These are phyloP conservation scores for Staphylotrichum tortipilum DNA, from an alignment of 495 filamentous ascomycete genomes.

Conservation along the genomic window DNA sequence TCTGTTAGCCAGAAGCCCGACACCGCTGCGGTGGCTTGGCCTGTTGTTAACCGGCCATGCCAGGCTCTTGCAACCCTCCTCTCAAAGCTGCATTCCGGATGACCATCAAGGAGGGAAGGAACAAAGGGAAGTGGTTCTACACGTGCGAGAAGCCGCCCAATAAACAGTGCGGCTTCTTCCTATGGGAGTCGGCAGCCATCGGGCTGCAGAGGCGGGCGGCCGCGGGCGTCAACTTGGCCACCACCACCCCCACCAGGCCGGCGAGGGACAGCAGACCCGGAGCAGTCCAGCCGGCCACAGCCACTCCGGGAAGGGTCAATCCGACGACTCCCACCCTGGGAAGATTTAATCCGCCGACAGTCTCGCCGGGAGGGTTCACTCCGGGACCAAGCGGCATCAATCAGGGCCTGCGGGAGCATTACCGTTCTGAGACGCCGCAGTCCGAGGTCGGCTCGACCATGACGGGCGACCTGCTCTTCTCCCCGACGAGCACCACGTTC, in stretches of 20 bases:
- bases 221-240: background rate
- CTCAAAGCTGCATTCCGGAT: slow-evolving; percentile 51
- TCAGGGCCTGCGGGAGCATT: background rate
- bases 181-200: slow-evolving; percentile 58
- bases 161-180: slow-evolving; percentile 57
- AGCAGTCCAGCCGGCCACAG: background rate
- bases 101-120: slow-evolving; percentile 57
- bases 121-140: slow-evolving; percentile 62
- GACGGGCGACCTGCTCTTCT: background rate
- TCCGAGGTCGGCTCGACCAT: background rate
- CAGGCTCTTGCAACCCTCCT: slow-evolving; percentile 56
- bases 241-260: too few relatives aligned
- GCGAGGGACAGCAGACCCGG: background rate
- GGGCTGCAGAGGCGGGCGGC: slow-evolving; percentile 41
- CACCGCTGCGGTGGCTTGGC: too few relatives aligned
- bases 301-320: too few relatives aligned
- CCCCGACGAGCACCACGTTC: background rate
- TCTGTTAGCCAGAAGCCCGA: too few relatives aligned
- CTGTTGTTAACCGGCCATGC: too few relatives aligned
- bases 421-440: background rate
- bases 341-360: too few relatives aligned
- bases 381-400: background rate
- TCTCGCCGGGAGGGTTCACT: too few relatives aligned
- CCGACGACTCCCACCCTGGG: too few relatives aligned
- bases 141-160: slow-evolving; percentile 49